These are phyloP conservation scores for Lachancea fermentati DNA, from an alignment of 805 yeast species.

Conservation along the genomic window DNA sequence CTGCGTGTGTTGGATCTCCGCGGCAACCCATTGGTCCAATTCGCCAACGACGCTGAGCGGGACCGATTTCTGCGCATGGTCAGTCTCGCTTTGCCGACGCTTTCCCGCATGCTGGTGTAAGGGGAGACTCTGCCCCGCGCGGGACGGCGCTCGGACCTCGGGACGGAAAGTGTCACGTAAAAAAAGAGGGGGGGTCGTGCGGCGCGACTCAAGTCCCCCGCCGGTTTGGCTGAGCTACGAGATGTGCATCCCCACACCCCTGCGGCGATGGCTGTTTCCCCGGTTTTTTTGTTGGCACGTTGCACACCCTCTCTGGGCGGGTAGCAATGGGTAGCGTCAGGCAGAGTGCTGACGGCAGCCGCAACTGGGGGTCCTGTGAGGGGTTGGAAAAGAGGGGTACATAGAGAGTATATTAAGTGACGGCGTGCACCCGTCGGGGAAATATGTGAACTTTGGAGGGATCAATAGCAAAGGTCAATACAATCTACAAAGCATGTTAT, in stretches of 20 bases:
- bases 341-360: not conserved
- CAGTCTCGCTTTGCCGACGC: constrained; percentile 3
- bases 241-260: not conserved
- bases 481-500: not conserved
- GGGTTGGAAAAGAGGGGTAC: not conserved
- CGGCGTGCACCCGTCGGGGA: not conserved
- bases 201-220: too few species aligned
- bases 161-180: too few species aligned
- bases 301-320: not conserved
- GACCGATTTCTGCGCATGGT: constrained; percentile 1
- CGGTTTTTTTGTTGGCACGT: not conserved
- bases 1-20: constrained; percentile 16
- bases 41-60: constrained; percentile 4
- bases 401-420: not conserved
- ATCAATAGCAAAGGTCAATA: too few species aligned
- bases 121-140: too few species aligned
- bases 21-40: constrained; percentile 14
- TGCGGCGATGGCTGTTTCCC: not conserved
- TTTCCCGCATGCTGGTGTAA: not conserved
- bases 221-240: too few species aligned
- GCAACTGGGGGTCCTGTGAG: not conserved
- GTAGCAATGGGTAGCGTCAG: not conserved
- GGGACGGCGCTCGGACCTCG: too few species aligned
- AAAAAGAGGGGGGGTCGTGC: too few species aligned
- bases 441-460: too few species aligned